These are phyloP conservation scores for Orbilia ellipsospora DNA, from an alignment of 2,329 filamentous ascomycete genomes.

Conservation along the genomic window DNA sequence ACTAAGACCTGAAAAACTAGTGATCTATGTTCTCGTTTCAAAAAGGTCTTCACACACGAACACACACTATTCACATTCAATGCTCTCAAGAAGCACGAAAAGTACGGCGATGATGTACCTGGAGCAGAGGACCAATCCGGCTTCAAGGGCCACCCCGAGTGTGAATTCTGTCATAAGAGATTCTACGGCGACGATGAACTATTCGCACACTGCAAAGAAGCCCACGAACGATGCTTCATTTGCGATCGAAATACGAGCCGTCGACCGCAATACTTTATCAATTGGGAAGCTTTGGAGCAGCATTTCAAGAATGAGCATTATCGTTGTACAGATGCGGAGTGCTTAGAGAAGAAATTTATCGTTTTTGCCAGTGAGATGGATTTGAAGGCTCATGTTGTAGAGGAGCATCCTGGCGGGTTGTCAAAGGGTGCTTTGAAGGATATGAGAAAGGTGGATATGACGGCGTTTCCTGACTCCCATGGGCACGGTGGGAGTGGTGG, in stretches of 20 bases:
- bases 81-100: slow-evolving; percentile 88
- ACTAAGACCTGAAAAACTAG: slow-evolving; percentile 61
- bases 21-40: slow-evolving; percentile 90
- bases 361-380: slow-evolving; percentile 97
- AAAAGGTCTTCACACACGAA: slow-evolving; percentile 98
- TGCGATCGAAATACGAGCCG: slow-evolving; percentile 77
- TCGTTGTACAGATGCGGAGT: slow-evolving; percentile 84
- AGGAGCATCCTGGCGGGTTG: slow-evolving; percentile 79
- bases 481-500: slow-evolving; percentile 71
- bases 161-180: slow-evolving; percentile 87
- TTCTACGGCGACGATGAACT: slow-evolving; percentile 98
- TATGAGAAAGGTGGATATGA: slow-evolving; percentile 85
- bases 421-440: slow-evolving; percentile 87
- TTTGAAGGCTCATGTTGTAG: slow-evolving; percentile 89
- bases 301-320: slow-evolving; percentile 92
- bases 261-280: slow-evolving; percentile 87
- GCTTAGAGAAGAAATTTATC: slow-evolving; percentile 95
- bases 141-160: slow-evolving; percentile 94
- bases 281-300: slow-evolving; percentile 85
- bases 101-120: slow-evolving; percentile 87
- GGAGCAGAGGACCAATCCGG: slow-evolving; percentile 92
- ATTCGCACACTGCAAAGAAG: slow-evolving; percentile 90
- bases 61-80: slow-evolving; percentile 88
- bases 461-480: slow-evolving; percentile 84
- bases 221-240: slow-evolving; percentile 93